phyloP scores from a whole-genome alignment of 495 filamentous ascomycete species.

The Podospora australis region DNA sequence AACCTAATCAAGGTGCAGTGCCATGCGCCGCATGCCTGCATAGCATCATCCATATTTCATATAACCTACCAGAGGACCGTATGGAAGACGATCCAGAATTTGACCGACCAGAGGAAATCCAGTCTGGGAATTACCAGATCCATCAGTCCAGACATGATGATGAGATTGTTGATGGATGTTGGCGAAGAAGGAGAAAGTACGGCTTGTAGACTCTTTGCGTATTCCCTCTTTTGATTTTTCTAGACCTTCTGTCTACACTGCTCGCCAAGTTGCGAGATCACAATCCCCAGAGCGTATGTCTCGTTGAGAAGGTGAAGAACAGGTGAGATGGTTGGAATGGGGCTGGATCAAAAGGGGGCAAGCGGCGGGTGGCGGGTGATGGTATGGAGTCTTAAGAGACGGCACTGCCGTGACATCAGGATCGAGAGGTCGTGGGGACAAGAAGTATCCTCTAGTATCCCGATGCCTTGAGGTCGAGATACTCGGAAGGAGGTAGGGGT shows the following conservation, averaged over 20 bases:
- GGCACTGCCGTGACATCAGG: constrained; percentile 16
- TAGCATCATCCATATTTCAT: not conserved
- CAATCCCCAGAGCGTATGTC: not conserved
- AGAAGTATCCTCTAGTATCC: not conserved
- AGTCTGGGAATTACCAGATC: constrained; percentile 30
- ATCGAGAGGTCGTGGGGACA: constrained; percentile 7
- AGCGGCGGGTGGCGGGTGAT: constrained; percentile 11
- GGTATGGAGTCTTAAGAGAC: constrained; percentile 7
- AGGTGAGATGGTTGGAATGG: not conserved
- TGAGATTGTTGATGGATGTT: no score
- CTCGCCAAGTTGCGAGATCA: constrained; percentile 3
- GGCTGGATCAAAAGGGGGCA: constrained; percentile 5
- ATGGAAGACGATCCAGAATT: constrained; percentile 31
- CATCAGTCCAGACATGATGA: constrained; percentile 28
- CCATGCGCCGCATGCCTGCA: no score
- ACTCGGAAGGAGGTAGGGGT: constrained; percentile 15
- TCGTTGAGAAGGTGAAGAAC: not conserved
- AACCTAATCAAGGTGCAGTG: no score
- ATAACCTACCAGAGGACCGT: constrained; percentile 37
- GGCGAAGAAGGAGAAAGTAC: no score
- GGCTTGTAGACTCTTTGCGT: no score
- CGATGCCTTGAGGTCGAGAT: constrained; percentile 3
- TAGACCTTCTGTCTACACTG: not conserved
- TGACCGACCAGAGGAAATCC: constrained; percentile 34
- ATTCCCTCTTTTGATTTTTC: no score